Base-by-base conservation (phyloP, 2,329 filamentous ascomycete genomes). In the Clonostachys rhizophaga region DNA sequence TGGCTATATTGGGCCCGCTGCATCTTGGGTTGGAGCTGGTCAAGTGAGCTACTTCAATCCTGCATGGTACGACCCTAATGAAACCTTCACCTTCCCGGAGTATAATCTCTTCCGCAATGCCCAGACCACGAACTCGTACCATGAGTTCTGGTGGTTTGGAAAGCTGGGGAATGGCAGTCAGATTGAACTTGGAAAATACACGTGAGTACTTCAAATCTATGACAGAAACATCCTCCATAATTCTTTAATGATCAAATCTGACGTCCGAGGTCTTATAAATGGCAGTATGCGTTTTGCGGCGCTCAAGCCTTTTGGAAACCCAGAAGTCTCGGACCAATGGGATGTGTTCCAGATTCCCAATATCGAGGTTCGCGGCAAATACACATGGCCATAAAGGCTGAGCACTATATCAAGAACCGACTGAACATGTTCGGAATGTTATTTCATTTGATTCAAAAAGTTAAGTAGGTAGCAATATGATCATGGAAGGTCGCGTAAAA, bases 271-370 rank as follows among this genome's bases (percentile, higher is more conserved):
- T 30, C 8, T 10, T 30, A 30, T 30, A 6, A 30, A 43, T 12
- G 42, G 24, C 17, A 43, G 47, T 20, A 45, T 59, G 39, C 47
- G 60, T 1, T 54, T 63, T 16, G 60, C 60, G 6, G 56, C 54
- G 9, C 51, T 61, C 7, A 50, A 42, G 13, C 59, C 59, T 4
- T 61, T 63, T 43, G 55, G 58, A 11, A 46, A 58, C 10, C 47
- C 45, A 11, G 42, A 40, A 10, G 34, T 45, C n/a, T 48, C 50
- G 0, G 46, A 46, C 8, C 52, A 57, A n/a, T 61, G 60, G 60
- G 50, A 57, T 37, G 46, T 61, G 10, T 47, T 47, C 40, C 36
- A 47, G 24, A 47, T 41, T 16, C 45, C 45, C 8, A 24, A 36
- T 10, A 43, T 47, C 33, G 44, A 45, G 18, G 36, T 45, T 8